Conservation (phyloP, 1,284 basidiomycete genomes). For the Schizophyllum amplum region DNA sequence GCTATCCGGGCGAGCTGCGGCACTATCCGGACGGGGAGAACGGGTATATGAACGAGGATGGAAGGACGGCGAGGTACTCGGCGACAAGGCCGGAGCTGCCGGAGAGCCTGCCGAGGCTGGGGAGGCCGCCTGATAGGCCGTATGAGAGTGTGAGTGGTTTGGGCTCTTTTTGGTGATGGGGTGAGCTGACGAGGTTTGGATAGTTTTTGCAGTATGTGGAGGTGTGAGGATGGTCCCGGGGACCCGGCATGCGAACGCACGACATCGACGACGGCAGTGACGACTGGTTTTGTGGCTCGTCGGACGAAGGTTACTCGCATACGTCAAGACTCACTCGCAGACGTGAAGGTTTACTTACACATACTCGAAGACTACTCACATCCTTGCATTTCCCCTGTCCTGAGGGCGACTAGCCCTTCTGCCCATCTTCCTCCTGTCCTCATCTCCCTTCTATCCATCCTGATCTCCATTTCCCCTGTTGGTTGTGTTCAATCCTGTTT, state of each 20-base stretch:
- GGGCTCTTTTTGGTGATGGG: constrained; percentile 1
- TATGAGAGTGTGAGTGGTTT: constrained; percentile 51
- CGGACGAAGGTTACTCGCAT: no score
- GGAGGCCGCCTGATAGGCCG: constrained; percentile 41
- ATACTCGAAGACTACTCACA: no score
- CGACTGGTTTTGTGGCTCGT: no score
- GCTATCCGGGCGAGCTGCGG: constrained; percentile 49
- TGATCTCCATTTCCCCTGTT: neutral
- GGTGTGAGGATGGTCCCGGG: constrained; percentile 17
- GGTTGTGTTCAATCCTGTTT: neutral
- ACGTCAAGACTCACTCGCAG: no score
- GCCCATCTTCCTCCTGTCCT: neutral
- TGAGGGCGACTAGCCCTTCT: neutral
- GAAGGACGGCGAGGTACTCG: constrained; percentile 31
- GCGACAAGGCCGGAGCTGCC: constrained; percentile 44
- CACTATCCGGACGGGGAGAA: constrained; percentile 44
- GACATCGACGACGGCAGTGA: neutral
- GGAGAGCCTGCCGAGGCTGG: constrained; percentile 46
- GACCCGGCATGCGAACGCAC: neutral
- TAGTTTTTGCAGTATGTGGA: constrained; percentile 29
- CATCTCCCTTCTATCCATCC: no score
- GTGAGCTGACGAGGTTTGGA: constrained; percentile 4
- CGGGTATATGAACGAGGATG: constrained; percentile 46
- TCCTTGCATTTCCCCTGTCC: no score
- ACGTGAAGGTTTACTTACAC: no score